A percentile compares a stretch with the other conserved stretches of the same genome.
Evolutionary conservation across 2,329 filamentous ascomycete genomes (phyloP).

Genomic region (Canariomyces notabilis): DNA sequence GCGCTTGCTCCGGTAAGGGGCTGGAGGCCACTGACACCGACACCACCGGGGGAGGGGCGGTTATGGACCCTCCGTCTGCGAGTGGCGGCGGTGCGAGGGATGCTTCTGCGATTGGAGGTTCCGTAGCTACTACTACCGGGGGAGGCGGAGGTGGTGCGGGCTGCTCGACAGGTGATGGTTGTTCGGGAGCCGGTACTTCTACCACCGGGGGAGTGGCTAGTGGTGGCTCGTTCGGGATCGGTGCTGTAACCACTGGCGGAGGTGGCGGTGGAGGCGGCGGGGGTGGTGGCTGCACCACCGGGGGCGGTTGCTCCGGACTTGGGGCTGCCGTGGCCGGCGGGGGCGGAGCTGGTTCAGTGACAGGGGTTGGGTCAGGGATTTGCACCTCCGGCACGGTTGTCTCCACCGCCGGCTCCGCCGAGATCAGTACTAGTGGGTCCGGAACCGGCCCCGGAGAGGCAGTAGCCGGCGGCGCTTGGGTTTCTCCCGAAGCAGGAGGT

Average conservation of each 20-base stretch:
- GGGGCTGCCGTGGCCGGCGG: neutral
- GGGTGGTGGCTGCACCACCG: neutral
- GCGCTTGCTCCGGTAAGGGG: too few species aligned
- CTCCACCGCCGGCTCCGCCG: constrained; percentile 6
- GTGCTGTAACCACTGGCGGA: too few species aligned
- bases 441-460: neutral
- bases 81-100: neutral
- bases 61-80: neutral
- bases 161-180: too few species aligned
- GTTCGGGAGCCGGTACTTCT: too few species aligned
- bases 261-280: constrained; percentile 1
- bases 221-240: too few species aligned
- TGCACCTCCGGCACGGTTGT: constrained; percentile 6
- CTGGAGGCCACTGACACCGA: too few species aligned
- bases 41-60: neutral
- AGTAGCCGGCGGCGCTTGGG: neutral
- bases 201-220: too few species aligned
- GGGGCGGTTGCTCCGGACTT: neutral
- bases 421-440: constrained; percentile 6
- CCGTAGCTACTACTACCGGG: too few species aligned
- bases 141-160: too few species aligned
- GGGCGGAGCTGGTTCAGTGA: neutral
- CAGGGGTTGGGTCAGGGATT: constrained; percentile 2
- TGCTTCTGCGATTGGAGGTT: too few species aligned
- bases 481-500: neutral